Evolutionary conservation across 495 filamentous ascomycete genomes (phyloP).

Genomic region (Geoglossum glabrum): DNA sequence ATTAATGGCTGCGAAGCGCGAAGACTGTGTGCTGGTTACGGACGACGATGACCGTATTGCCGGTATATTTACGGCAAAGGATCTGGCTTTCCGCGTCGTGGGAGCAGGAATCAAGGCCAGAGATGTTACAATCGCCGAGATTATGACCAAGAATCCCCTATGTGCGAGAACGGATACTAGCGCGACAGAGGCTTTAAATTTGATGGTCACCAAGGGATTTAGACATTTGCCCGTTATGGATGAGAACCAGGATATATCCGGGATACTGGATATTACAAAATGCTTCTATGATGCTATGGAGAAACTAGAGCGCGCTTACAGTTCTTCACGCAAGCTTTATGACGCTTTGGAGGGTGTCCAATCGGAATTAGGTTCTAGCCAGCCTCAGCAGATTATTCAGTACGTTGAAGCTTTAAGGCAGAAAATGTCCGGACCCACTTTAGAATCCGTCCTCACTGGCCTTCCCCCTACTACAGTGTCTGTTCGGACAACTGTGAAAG

Average conservation of each 20-base stretch:
- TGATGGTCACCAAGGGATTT: constrained; percentile 98
- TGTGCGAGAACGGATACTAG: constrained; percentile 95
- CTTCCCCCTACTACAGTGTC: constrained; percentile 84
- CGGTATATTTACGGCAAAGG: constrained; percentile 98
- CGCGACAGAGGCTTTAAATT: constrained; percentile 87
- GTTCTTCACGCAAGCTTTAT: constrained; percentile 87
- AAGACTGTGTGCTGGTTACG: constrained; percentile 97
- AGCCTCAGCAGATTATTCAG: constrained; percentile 95
- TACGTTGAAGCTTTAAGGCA: constrained; percentile 87
- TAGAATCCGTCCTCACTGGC: constrained; percentile 85
- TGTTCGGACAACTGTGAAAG: constrained; percentile 86
- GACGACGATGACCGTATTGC: constrained; percentile 95
- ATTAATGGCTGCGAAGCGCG: constrained; percentile 95
- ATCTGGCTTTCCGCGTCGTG: constrained; percentile 91
- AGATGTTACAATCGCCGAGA: constrained; percentile 82
- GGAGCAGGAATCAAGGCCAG: constrained; percentile 80
- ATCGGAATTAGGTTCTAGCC: constrained; percentile 85
- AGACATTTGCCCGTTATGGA: constrained; percentile 97
- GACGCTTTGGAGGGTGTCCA: constrained; percentile 98
- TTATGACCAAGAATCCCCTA: constrained; percentile 99
- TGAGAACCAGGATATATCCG: constrained; percentile 97
- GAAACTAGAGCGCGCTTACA: constrained; percentile 91
- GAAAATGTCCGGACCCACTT: constrained; percentile 95
- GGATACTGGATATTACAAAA: constrained; percentile 96
- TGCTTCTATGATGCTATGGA: constrained; percentile 99